phyloP scores from a whole-genome alignment of 75 land plant genomes.

The Pinus taeda region DNA sequence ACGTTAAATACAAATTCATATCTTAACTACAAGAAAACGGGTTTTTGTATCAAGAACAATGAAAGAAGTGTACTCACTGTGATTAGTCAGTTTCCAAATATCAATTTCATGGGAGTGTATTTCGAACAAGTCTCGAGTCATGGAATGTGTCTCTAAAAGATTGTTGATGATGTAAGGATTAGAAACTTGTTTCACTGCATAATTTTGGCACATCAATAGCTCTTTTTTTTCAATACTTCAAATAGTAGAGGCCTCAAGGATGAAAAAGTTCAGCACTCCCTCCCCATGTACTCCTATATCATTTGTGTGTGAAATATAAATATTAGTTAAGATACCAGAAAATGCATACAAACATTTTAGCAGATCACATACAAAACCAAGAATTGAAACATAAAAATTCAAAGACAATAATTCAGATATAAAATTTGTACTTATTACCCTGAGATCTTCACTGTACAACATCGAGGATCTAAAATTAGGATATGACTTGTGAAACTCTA shows the following conservation, averaged over 20 bases:
- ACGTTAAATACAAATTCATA: not conserved
- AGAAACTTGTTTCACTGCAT: not conserved
- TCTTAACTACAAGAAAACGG: not conserved
- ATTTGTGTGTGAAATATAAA: not conserved
- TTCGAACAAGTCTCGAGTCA: conserved; percentile 1
- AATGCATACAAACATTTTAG: not conserved
- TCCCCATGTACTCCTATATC: not conserved
- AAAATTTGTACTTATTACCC: not conserved
- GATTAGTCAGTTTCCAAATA: not conserved
- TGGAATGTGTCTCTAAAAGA: not conserved
- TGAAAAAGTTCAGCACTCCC: not conserved
- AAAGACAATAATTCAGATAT: no score
- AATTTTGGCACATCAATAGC: not conserved
- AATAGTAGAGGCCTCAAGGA: not conserved
- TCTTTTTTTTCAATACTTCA: not conserved
- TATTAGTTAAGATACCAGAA: not conserved
- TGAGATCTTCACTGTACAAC: not conserved
- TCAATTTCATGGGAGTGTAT: not conserved
- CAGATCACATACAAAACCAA: no score
- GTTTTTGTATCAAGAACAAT: not conserved
- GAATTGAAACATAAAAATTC: no score
- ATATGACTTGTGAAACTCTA: not conserved
- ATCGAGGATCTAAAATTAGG: not conserved
- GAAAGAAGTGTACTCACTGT: not conserved
- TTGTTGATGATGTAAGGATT: not conserved